Evolutionary conservation across 441 rosid genomes (phyloP).

Genomic region (Pelargonium cotyledonis): DNA sequence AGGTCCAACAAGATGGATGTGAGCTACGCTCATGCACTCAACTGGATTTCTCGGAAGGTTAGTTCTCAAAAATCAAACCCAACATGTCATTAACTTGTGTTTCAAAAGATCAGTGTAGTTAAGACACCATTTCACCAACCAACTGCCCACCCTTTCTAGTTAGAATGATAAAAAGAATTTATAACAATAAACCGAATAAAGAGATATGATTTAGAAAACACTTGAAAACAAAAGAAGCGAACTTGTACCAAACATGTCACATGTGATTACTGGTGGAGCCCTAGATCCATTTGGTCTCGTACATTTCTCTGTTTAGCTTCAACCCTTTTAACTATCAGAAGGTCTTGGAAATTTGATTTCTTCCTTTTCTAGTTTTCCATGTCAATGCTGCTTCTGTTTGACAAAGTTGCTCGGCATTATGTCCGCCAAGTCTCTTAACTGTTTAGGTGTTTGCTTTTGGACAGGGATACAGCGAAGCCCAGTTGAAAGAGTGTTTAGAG

Average conservation of each 20-base stretch:
- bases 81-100: neutral
- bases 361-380: neutral
- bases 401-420: neutral
- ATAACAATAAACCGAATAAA: no score
- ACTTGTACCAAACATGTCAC: neutral
- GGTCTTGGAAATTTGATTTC: neutral
- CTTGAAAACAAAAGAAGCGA: neutral
- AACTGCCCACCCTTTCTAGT: neutral
- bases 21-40: slow-evolving; percentile 83
- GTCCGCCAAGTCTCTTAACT: neutral
- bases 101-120: neutral
- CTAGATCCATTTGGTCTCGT: neutral
- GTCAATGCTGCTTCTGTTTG: neutral
- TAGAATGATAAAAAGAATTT: neutral
- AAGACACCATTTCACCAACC: neutral
- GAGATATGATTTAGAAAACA: no score
- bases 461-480: slow-evolving; percentile 99
- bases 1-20: slow-evolving; percentile 70
- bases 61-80: slow-evolving; percentile 23
- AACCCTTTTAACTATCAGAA: neutral
- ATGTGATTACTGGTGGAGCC: neutral
- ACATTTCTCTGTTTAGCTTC: neutral
- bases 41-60: slow-evolving; percentile 99
- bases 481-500: slow-evolving; percentile 94
- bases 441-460: slow-evolving; percentile 22